phyloP scores from a whole-genome alignment of 2,329 filamentous ascomycete genomes.

The Albophoma yamanashiensis region DNA sequence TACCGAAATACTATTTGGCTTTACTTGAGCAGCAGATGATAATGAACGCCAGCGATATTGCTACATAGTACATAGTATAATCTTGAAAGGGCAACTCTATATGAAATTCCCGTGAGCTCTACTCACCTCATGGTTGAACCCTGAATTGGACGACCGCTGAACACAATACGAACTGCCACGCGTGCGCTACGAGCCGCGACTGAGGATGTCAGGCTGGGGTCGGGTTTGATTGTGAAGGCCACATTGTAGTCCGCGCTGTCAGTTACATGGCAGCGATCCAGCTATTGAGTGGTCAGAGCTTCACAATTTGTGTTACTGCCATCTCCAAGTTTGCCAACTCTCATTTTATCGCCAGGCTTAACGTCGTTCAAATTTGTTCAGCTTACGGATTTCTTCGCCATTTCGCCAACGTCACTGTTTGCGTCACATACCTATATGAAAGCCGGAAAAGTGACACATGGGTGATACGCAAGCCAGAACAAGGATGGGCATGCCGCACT shows the following conservation, averaged over 20 bases:
- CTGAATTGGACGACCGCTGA: conserved; percentile 33
- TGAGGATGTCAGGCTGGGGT: conserved; percentile 61
- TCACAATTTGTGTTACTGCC: too few species aligned
- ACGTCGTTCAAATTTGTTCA: not conserved
- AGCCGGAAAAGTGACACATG: not conserved
- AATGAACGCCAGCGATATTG: too few species aligned
- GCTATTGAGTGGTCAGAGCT: conserved; percentile 37
- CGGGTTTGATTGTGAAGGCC: conserved; percentile 59
- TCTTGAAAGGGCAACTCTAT: too few species aligned
- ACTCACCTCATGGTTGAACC: too few species aligned
- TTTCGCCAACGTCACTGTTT: too few species aligned
- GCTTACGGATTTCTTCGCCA: not conserved
- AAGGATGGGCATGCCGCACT: too few species aligned
- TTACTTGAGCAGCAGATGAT: too few species aligned
- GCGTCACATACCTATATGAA: too few species aligned
- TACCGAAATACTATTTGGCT: too few species aligned
- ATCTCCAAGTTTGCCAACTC: not conserved
- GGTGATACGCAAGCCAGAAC: not conserved
- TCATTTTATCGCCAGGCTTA: not conserved
- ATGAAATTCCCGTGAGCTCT: too few species aligned
- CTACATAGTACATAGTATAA: too few species aligned
- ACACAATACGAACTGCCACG: conserved; percentile 52
- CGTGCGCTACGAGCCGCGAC: conserved; percentile 63
- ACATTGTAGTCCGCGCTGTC: conserved; percentile 60
- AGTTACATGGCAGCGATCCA: conserved; percentile 51